Evolutionary conservation across 495 filamentous ascomycete species (phyloP).

Genomic region (Penicillium riverlandense): DNA sequence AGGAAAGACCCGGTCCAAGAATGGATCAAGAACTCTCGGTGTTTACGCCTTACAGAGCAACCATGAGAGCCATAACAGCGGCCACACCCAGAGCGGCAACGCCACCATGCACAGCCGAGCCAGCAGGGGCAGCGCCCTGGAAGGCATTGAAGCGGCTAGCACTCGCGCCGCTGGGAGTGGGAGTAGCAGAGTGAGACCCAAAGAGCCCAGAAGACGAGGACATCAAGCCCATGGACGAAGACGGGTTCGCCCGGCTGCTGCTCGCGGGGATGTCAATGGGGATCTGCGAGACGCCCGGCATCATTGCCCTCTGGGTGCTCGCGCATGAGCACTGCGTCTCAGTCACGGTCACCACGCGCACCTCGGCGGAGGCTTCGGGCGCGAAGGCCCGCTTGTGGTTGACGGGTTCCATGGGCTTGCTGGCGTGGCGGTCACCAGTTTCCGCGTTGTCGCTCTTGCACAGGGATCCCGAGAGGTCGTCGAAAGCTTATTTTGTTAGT

Average conservation of each 20-base stretch:
- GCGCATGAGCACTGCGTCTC: constrained; percentile 19
- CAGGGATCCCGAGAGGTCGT: constrained; percentile 1
- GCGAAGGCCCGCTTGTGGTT: constrained; percentile 14
- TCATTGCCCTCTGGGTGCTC: constrained; percentile 1
- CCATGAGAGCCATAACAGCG: constrained; percentile 21
- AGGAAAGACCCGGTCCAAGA: too few relatives aligned
- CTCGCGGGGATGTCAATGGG: constrained; percentile 13
- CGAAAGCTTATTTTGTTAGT: constrained; percentile 4
- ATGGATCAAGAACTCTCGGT: neutral
- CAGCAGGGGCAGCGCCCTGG: constrained; percentile 12
- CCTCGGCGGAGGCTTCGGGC: neutral
- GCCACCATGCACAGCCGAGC: constrained; percentile 4
- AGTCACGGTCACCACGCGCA: constrained; percentile 16
- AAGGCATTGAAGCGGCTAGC: constrained; percentile 13
- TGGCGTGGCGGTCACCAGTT: constrained; percentile 13
- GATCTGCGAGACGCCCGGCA: constrained; percentile 17
- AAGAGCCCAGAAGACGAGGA: constrained; percentile 13
- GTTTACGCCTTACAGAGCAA: constrained; percentile 11
- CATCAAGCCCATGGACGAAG: constrained; percentile 2
- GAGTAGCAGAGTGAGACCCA: constrained; percentile 9
- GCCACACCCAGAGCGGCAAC: constrained; percentile 15
- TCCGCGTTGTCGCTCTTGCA: constrained; percentile 2
- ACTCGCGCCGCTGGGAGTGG: constrained; percentile 14
- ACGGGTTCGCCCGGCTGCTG: constrained; percentile 7
- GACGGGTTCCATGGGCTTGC: constrained; percentile 17